Base-by-base conservation (phyloP, 345 rosid species). In the Arabidopsis arenosa region DNA sequence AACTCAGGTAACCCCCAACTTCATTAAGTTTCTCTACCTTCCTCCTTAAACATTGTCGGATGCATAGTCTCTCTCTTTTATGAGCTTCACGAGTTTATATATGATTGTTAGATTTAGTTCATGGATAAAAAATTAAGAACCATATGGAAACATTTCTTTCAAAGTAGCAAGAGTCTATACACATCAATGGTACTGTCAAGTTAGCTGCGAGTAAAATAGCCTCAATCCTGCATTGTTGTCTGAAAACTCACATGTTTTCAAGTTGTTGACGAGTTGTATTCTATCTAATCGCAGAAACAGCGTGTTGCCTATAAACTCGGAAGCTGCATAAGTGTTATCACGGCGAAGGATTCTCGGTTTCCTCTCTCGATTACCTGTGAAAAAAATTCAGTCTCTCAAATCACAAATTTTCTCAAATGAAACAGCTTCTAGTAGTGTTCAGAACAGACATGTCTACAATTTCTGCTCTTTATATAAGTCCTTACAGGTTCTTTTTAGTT, bases 1-100 rank as follows among this genome's bases (percentile, higher is more conserved):
- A 88, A 68, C 80, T 60, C 82, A 85, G 96, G 98, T 87, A 51
- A 35, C 28, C 17, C 21, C 15, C 9, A 41, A 53, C 37, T 40
- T 62, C 56, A 21, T 40, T 55, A 15, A 18, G 40, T 3, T 36
- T 47, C 43, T 45, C 28, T 26, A 6, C 21, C 32, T 53, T 26
- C 12, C 43, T 43, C 37, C 7, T 33, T 49, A 5, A 48, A 8
- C 59, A 68, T 30, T 15, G 52, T 41, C 30, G 39, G 7, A 15
- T 55, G 17, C 73, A 28, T 40, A 37, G 9, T 51, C 37, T 39
- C 72, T 51, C 9, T 8, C 5, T 14, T 37, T 40, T 23, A 1
- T 23, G 2, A 23, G 21, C 54, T 63, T 40, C 55, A 43, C 53
- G 9, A 51, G 45, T 73, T 23, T 65, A 10, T 23, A 53, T 65